Conservation (phyloP, 495 filamentous ascomycete species). For the Xylaria flabelliformis region DNA sequence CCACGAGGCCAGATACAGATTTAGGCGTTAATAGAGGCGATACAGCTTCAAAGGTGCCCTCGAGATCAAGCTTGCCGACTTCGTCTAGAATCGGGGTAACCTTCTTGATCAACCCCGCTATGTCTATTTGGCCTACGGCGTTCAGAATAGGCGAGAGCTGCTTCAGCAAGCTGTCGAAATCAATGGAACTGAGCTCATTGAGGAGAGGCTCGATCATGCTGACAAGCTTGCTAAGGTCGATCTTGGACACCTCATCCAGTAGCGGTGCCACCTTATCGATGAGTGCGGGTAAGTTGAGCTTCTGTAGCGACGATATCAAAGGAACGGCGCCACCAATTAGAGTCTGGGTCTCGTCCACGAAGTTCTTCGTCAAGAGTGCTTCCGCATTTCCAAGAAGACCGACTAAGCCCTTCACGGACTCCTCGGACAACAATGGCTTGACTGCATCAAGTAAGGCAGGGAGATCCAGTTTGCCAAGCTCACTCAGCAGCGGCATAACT, state of each 20-base stretch:
- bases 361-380: constrained; percentile 47
- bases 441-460: constrained; percentile 42
- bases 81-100: constrained; percentile 49
- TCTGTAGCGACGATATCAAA: constrained; percentile 43
- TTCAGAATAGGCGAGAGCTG: constrained; percentile 49
- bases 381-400: constrained; percentile 52
- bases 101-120: constrained; percentile 54
- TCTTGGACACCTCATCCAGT: constrained; percentile 42
- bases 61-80: constrained; percentile 53
- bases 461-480: constrained; percentile 48
- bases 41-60: constrained; percentile 33
- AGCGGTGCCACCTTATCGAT: constrained; percentile 46
- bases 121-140: constrained; percentile 43
- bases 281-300: constrained; percentile 46
- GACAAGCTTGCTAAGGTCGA: constrained; percentile 39
- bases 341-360: constrained; percentile 49
- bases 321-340: constrained; percentile 44
- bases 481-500: constrained; percentile 46
- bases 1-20: constrained; percentile 44
- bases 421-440: constrained; percentile 42
- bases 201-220: constrained; percentile 47
- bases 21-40: constrained; percentile 40
- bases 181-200: constrained; percentile 44
- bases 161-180: constrained; percentile 48
- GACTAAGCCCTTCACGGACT: constrained; percentile 48